Percentiles rank a stretch among this genome's conserved stretches.
phyloP scores from a whole-genome alignment of 2,329 filamentous ascomycete species.

The Fusarium tanahbumbuense region DNA sequence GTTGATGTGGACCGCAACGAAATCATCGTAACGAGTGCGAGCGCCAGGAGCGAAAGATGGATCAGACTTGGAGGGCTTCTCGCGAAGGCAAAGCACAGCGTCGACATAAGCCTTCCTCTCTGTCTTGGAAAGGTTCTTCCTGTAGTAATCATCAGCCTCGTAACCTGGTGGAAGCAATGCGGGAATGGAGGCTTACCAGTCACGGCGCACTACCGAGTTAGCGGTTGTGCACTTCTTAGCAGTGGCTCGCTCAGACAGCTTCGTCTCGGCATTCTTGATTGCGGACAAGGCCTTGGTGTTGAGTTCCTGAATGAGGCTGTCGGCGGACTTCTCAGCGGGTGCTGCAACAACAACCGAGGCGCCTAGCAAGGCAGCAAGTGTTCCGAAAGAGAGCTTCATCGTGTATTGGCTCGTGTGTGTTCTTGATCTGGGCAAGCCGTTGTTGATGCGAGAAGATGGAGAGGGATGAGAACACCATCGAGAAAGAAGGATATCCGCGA shows the following conservation, averaged over 20 bases:
- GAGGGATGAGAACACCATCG: background rate
- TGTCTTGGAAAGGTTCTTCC: background rate
- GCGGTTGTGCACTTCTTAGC: constrained; percentile 4
- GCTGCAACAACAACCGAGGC: constrained; percentile 1
- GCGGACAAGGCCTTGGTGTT: background rate
- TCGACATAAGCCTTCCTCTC: constrained; percentile 5
- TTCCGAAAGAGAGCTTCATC: background rate
- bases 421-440: background rate
- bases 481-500: background rate
- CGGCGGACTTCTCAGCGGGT: constrained; percentile 1
- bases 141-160: accelerated
- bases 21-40: constrained; percentile 14
- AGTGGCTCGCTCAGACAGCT: background rate
- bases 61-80: constrained; percentile 16
- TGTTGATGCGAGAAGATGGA: too few relatives aligned
- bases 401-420: accelerated
- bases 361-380: background rate
- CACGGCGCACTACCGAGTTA: constrained; percentile 3
- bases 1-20: constrained; percentile 20
- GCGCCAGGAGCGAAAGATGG: constrained; percentile 10
- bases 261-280: background rate
- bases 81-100: constrained; percentile 9
- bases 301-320: background rate
- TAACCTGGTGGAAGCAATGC: accelerated
- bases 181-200: background rate